Evolutionary conservation across 1,139 yeast genomes (phyloP).

Genomic region (Pichia sp.): DNA sequence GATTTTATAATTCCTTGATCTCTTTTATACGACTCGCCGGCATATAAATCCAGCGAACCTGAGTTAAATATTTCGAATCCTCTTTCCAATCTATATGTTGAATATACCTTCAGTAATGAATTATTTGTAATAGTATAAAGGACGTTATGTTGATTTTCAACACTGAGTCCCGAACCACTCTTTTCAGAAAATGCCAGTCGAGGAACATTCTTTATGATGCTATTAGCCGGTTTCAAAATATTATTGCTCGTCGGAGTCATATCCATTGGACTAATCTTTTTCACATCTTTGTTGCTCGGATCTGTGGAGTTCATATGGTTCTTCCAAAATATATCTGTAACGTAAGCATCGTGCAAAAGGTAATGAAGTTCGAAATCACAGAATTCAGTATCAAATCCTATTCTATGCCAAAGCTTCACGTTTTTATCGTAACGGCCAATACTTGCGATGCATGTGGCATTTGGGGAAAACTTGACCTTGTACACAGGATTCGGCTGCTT

Average conservation of each 20-base stretch:
- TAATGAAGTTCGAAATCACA: conserved; percentile 69
- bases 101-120: conserved; percentile 61
- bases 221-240: conserved; percentile 27
- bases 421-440: conserved; percentile 58
- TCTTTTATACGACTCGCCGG: conserved; percentile 22
- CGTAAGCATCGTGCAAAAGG: conserved; percentile 57
- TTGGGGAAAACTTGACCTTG: conserved; percentile 53
- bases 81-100: conserved; percentile 59
- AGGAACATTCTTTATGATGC: conserved; percentile 24
- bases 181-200: conserved; percentile 17
- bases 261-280: not conserved
- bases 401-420: conserved; percentile 76
- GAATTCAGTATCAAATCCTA: conserved; percentile 61
- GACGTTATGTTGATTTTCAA: conserved; percentile 35
- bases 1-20: conserved; percentile 32
- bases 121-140: conserved; percentile 61
- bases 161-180: conserved; percentile 13
- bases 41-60: conserved; percentile 48
- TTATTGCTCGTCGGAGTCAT: conserved; percentile 14
- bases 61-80: conserved; percentile 57
- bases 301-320: conserved; percentile 5
- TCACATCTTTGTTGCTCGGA: not conserved
- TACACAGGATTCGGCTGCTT: conserved; percentile 55
- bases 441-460: conserved; percentile 63
- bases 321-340: conserved; percentile 57